Conservation (phyloP, 352 stramenopile species). For the Stephanocyclus meneghinianus region DNA sequence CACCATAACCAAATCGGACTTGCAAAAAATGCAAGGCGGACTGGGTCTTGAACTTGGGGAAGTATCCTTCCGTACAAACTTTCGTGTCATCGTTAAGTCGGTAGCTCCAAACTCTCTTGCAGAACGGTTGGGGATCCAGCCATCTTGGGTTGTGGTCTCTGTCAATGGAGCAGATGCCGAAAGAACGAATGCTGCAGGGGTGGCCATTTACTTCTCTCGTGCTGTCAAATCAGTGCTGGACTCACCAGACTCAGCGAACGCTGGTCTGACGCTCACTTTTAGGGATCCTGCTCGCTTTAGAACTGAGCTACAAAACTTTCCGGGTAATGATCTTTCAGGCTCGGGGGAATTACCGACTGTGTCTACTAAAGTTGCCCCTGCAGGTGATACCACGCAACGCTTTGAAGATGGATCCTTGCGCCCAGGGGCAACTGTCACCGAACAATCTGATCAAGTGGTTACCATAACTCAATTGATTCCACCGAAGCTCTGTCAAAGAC, state of each 20-base stretch:
- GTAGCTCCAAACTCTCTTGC: conserved; percentile 64
- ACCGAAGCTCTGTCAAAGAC: conserved; percentile 67
- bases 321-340: conserved; percentile 1
- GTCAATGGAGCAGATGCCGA: conserved; percentile 67
- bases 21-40: conserved; percentile 47
- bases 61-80: conserved; percentile 72
- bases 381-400: conserved; percentile 67
- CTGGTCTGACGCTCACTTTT: conserved; percentile 61
- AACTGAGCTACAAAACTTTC: conserved; percentile 50
- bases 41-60: conserved; percentile 73
- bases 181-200: conserved; percentile 69
- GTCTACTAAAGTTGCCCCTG: conserved; percentile 73
- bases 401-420: conserved; percentile 58
- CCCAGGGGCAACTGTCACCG: conserved; percentile 36
- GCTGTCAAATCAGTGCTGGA: conserved; percentile 38
- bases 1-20: conserved; percentile 57
- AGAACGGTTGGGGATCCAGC: conserved; percentile 60
- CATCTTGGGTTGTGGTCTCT: conserved; percentile 64
- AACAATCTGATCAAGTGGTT: conserved; percentile 69
- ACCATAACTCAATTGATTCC: conserved; percentile 72
- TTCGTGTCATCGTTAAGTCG: conserved; percentile 72
- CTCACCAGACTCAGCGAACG: conserved; percentile 4
- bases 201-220: conserved; percentile 60
- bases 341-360: conserved; percentile 24
- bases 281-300: conserved; percentile 67